Evolutionary conservation across 1,284 basidiomycete species (phyloP).

Genomic region (Marasmius fiardii): DNA sequence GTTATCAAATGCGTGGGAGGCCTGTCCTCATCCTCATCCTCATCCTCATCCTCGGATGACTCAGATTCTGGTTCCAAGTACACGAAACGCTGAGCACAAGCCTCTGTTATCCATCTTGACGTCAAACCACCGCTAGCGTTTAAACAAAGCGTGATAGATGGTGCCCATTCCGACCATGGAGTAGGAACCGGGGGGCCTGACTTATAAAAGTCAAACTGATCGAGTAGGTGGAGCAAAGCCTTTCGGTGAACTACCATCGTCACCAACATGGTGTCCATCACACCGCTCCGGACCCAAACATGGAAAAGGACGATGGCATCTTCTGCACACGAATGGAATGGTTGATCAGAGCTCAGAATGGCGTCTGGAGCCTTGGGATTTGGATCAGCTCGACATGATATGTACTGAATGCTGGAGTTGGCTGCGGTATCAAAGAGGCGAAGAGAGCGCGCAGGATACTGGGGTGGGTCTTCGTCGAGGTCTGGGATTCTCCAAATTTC

Average conservation of each 20-base stretch:
- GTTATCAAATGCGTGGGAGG: conserved; percentile 26
- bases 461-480: conserved; percentile 9
- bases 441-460: conserved; percentile 25
- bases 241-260: conserved; percentile 38
- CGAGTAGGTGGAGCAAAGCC: conserved; percentile 23
- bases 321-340: conserved; percentile 30
- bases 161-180: conserved; percentile 42
- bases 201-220: background rate
- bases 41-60: background rate
- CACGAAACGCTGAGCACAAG: conserved; percentile 41
- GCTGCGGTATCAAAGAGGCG: conserved; percentile 31
- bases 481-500: conserved; percentile 37
- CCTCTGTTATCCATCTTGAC: conserved; percentile 46
- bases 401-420: conserved; percentile 23
- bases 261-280: conserved; percentile 20
- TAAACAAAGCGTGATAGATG: conserved; percentile 37
- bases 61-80: conserved; percentile 14
- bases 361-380: conserved; percentile 30
- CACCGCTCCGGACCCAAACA: conserved; percentile 22
- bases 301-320: conserved; percentile 39
- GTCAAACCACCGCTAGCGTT: conserved; percentile 27
- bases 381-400: conserved; percentile 42
- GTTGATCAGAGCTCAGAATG: conserved; percentile 10
- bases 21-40: conserved; percentile 8
- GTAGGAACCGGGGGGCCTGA: conserved; percentile 15